Base-by-base conservation (phyloP, 108 stramenopile species). In the Cyclostephanos tholiformis region DNA sequence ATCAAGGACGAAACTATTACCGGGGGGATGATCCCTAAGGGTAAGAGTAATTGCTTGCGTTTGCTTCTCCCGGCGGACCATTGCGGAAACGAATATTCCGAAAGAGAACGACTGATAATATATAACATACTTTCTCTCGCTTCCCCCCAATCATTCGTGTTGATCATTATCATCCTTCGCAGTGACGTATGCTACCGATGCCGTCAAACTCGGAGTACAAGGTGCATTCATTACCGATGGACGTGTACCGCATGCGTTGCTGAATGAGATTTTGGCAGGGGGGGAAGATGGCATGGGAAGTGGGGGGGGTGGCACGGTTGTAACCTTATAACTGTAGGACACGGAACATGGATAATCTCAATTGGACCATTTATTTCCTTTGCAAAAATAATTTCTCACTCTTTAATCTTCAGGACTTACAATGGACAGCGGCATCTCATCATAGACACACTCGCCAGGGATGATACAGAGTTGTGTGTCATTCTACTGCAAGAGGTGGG, bases 11-110 rank as follows among this genome's bases (percentile, higher is more conserved):
- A 95, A 46, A 96, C 95, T 25, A 96, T 98, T 70, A 96, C 89
- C 9, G 97, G 97, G 16, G 98, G 98, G 53, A 98, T 98, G 98
- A 97, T 98, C 63, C 98, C 96, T 58, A 98, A 97, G 80, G 86
- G 93, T 59, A 62, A 75, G 49, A n/a, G n/a, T n/a, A n/a, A n/a
- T n/a, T 83, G 8, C 8, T 64, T 63, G 13, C n/a, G 17, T 17
- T 48, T 58, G 27, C 77, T 78, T 38, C 10, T 80, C n/a, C n/a
- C n/a, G n/a, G 19, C 46, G 55, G 7, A 82, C 82, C 14, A 72
- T 76, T 30, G 11, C 11, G 57, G 27, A 12, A 29, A 1, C 1
- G 6, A 29, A 20, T 25, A 25, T 25, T 29, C 32, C 32, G 7
- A 23, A 7, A 52, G n/a, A 20, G 27, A 8, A 23, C 41, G 58